Base-by-base conservation (phyloP, 2,329 filamentous ascomycete species). In the Exophiala mesophila region DNA sequence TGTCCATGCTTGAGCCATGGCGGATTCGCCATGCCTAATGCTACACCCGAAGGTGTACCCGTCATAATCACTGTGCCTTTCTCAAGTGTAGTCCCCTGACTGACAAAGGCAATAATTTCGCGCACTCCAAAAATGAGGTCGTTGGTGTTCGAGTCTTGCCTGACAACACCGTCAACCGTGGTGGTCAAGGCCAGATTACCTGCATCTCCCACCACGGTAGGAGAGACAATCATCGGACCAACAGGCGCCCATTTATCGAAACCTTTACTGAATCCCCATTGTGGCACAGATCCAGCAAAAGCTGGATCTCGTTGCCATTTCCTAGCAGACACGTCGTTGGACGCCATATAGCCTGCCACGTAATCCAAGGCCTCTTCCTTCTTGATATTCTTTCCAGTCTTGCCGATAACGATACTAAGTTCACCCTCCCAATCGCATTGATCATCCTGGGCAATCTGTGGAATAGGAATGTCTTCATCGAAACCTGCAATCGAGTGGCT, bases 181-280 rank as follows among this genome's bases (percentile, higher is more conserved):
- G 71, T 73, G 44, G 66, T 60, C 0, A 73, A 50, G 1, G 47
- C 54, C 2, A 75, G 59, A 32, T 4, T 65, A 44, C 60, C 55
- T 1, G 59, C 58, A 38, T 64, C 59, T 2, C 36, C 10, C 2
- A 67, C 51, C 1, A 46, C 47, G 1, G 42, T 21, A 16, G 23
- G 16, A 13, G 41, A 59, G 0, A 79, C 70, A 0, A 79, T 57
- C 26, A 61, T 62, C 0, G 75, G 75, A 0, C 75, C 76, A 0
- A 79, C 42, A 0, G 76, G 77, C 0, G 72, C 71, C 49, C 66
- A 78, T 0, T 67, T 74, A 49, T 80, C 74, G 40, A 79, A 79
- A 0, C 73, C 71, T 50, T 79, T 78, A 12, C 65, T 69, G 49
- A 77, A 79, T 0, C 70, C 67, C 71, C 72, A 78, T 54, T 80